A percentile compares a stretch with the other conserved stretches of the same genome.
Conservation (phyloP, 1,139 yeast genomes). For the Lodderomyces oxycetoniae region DNA sequence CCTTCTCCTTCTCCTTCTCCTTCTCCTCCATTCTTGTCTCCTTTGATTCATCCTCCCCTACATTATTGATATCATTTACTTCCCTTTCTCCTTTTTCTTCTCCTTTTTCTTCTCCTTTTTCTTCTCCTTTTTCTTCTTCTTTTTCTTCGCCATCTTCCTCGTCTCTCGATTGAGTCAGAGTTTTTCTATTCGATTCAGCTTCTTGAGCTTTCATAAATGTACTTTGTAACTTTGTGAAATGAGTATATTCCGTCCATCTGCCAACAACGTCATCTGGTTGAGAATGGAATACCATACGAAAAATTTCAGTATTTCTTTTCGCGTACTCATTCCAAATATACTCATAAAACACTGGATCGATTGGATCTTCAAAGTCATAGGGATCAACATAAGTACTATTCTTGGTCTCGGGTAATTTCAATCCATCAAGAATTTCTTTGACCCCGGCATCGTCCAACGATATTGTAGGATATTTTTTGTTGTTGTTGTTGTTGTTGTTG, state of each 20-base stretch:
- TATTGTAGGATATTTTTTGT: slow-evolving; percentile 29
- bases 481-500: slow-evolving; percentile 27
- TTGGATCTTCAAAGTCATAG: slow-evolving; percentile 80
- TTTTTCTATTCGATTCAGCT: slow-evolving; percentile 29
- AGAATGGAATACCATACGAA: slow-evolving; percentile 80
- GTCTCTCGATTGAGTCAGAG: slow-evolving; percentile 10
- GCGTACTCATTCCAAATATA: slow-evolving; percentile 90
- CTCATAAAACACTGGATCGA: slow-evolving; percentile 71
- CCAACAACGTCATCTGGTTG: slow-evolving; percentile 90
- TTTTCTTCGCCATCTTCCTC: slow-evolving; percentile 3
- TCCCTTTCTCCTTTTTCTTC: slow-evolving; percentile 38
- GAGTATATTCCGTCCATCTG: slow-evolving; percentile 87
- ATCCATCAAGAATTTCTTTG: slow-evolving; percentile 36
- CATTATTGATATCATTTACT: slow-evolving; percentile 27
- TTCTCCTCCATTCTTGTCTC: slow-evolving; percentile 9
- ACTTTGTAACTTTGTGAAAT: slow-evolving; percentile 50
- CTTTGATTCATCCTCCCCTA: slow-evolving; percentile 5
- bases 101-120: slow-evolving; percentile 1
- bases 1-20: slow-evolving; percentile 10
- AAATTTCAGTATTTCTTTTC: slow-evolving; percentile 73
- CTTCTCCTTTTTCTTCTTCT: not conserved
- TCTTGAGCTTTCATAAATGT: slow-evolving; percentile 54
- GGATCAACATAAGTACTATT: slow-evolving; percentile 69
- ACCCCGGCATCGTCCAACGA: slow-evolving; percentile 44
- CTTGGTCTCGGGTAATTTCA: slow-evolving; percentile 29